Percentiles rank a stretch among this genome's conserved stretches.
These are phyloP conservation scores for Elsinoe perseae DNA, from an alignment of 2,329 filamentous ascomycete species.

Conservation along the genomic window DNA sequence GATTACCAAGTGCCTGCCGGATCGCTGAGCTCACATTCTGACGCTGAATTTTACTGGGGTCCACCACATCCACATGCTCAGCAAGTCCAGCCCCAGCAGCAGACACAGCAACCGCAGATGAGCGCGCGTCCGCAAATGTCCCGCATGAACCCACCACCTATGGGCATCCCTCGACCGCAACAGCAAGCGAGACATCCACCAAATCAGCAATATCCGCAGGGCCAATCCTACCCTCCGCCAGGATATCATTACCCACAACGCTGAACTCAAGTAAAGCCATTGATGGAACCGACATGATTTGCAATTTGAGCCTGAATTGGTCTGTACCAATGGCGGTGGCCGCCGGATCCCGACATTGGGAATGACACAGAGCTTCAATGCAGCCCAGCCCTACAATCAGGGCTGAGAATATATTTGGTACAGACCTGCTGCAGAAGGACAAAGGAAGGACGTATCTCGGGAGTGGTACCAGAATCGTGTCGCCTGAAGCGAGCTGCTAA, in stretches of 20 bases:
- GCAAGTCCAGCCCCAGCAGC: background rate
- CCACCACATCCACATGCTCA: background rate
- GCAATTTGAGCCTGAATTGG: background rate
- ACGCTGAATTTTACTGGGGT: background rate
- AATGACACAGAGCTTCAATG: background rate
- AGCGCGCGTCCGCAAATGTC: background rate
- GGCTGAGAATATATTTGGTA: background rate
- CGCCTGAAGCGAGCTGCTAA: too few species aligned
- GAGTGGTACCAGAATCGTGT: too few species aligned
- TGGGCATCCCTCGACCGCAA: background rate
- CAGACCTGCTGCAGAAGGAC: background rate
- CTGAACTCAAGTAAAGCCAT: background rate
- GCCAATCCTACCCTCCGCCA: background rate
- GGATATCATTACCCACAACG: constrained; percentile 2
- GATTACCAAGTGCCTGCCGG: background rate
- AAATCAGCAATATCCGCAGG: background rate
- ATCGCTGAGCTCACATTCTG: background rate
- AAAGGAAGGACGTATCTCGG: too few species aligned
- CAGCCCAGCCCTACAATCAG: background rate
- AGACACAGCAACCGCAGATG: constrained; percentile 1
- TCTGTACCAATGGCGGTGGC: background rate
- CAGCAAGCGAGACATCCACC: background rate
- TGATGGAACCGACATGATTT: background rate
- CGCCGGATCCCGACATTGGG: background rate
- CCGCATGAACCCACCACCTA: background rate